Evolutionary conservation across 176 grass and related monocot species (phyloP), one percentile per base, ranked within the genome.

Genomic region (Aegilops bicornis): DNA sequence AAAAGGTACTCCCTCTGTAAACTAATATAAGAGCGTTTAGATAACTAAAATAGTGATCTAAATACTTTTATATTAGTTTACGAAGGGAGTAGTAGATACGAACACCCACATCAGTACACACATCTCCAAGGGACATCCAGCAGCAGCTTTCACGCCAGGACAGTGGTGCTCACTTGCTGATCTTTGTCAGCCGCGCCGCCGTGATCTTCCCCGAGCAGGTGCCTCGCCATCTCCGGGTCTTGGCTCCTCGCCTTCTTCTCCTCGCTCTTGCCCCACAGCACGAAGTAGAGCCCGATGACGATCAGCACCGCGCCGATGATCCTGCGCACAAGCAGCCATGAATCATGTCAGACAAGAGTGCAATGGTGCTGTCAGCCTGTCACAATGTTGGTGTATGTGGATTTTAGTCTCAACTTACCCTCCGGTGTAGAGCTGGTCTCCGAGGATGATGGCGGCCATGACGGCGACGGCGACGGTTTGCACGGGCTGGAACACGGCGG

Each of bases 381-480:
- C 8, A 40, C 8, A 40, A 40, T 40, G 37, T 2, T 40, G 1
- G 37, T 40, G 37, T 40, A 9, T 40, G 8, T 40, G 37, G 35
- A 40, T 40, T 40, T 0, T 40, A 40, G 8, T 40, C 8, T 10
- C 8, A 10, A 9, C 37, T 40, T 92, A 95, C 95, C 95, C 95
- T 90, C 95, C 95, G 0, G 91, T 90, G 88, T 98, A 98, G 3
- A 98, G 82, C 81, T 95, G 82, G 81, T 98, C 93, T 1, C 93
- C 93, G 7, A 98, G 84, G 61, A 98, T 95, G 67, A 90, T 20
- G 85, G 93, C 89, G 6, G 93, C 93, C 95, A 98, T 93, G 91
- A 93, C 79, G 84, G 95, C 95, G 67, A 98, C 95, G 47, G 91
- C 83, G 32, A 98, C 95, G 66, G 95, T 95, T 86, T 98, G 95